Evolutionary conservation across 129 eudicot species (phyloP).

Genomic region (Artemisia argyi): DNA sequence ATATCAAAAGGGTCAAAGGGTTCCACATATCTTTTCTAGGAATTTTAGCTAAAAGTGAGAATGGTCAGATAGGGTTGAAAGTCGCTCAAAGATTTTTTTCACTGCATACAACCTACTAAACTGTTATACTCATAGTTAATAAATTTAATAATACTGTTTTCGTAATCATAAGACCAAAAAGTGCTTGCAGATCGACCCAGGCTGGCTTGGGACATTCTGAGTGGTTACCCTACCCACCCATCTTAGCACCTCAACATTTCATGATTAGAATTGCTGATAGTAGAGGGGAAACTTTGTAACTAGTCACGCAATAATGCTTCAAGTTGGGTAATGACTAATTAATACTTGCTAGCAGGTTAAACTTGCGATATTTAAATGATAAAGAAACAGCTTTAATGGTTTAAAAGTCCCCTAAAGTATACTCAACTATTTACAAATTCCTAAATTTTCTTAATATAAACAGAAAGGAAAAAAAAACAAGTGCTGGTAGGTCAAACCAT

Average conservation of each 20-base stretch:
- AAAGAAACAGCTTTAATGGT: not conserved
- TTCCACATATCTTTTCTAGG: no score
- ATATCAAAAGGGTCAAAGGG: no score
- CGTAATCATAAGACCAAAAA: no score
- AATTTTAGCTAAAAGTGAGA: no score
- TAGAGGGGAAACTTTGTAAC: not conserved
- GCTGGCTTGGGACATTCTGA: no score
- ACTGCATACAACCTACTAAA: no score
- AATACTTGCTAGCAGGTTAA: not conserved
- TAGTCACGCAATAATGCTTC: not conserved
- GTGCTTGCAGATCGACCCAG: no score
- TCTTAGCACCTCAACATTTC: not conserved
- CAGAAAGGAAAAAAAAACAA: not conserved
- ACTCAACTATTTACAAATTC: conserved; percentile 1
- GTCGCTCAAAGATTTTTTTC: no score
- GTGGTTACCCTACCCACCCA: no score
- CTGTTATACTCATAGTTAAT: no score
- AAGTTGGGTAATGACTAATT: not conserved
- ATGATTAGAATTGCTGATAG: not conserved
- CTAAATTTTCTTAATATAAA: not conserved
- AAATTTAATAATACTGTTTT: no score
- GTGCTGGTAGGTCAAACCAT: not conserved
- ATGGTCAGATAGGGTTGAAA: no score
- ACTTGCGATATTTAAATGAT: not conserved
- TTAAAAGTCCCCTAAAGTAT: not conserved